Evolutionary conservation across 371 early-diverging fungal species (phyloP).

Genomic region (Caulochytrium protostelioides): DNA sequence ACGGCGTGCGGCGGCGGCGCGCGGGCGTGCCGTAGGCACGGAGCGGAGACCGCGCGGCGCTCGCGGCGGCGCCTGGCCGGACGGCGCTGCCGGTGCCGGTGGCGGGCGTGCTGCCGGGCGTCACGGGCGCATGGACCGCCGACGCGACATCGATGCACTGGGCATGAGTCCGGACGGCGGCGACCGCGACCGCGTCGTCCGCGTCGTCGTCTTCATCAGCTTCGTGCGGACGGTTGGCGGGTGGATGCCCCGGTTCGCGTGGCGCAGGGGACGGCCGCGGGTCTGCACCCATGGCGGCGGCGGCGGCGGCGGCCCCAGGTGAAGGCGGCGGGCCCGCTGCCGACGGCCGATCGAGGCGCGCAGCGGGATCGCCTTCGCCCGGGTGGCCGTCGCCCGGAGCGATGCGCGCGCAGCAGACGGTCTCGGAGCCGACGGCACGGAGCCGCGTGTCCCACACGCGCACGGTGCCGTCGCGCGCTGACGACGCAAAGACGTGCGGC

Average conservation of each 20-base stretch:
- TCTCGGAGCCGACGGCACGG: not conserved
- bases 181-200: not conserved
- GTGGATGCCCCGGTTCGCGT: not conserved
- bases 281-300: not conserved
- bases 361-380: not conserved
- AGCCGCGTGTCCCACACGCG: not conserved
- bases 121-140: too few species aligned
- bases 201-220: not conserved
- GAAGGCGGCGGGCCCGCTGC: not conserved
- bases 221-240: not conserved
- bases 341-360: not conserved
- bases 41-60: not conserved
- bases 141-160: not conserved
- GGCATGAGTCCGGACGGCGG: not conserved
- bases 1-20: not conserved
- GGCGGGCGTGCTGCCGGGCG: too few species aligned
- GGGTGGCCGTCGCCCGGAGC: not conserved
- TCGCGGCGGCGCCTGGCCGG: not conserved
- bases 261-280: not conserved
- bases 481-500: not conserved
- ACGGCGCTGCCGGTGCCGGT: not conserved
- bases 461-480: not conserved
- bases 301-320: not conserved
- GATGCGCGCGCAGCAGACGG: not conserved
- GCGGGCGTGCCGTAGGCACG: not conserved